phyloP scores from a whole-genome alignment of 1,139 yeast genomes.

The Yamadazyma dendronema region DNA sequence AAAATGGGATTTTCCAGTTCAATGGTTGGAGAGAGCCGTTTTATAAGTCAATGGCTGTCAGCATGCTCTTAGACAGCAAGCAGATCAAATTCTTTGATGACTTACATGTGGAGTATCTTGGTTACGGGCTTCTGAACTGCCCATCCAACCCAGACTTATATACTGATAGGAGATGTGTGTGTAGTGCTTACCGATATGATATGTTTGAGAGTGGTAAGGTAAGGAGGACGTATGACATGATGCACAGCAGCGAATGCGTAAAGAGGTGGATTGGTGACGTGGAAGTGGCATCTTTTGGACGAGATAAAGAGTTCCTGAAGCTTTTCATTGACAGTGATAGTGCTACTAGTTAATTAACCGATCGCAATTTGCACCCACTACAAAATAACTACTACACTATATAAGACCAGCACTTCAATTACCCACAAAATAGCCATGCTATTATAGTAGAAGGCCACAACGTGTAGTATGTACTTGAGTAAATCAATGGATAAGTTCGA shows the following conservation, averaged over 20 bases:
- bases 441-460: no score
- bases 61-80: constrained; percentile 13
- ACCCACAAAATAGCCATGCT: no score
- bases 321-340: neutral
- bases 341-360: neutral
- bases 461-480: no score
- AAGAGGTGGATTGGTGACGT: constrained; percentile 1
- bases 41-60: constrained; percentile 17
- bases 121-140: constrained; percentile 16
- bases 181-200: constrained; percentile 12
- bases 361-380: no score
- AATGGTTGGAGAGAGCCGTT: constrained; percentile 21
- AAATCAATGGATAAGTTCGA: no score
- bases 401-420: no score
- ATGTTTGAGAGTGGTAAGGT: constrained; percentile 1
- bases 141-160: constrained; percentile 16
- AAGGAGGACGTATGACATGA: constrained; percentile 3
- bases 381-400: no score
- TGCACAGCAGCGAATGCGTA: constrained; percentile 6
- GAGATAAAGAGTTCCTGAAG: neutral
- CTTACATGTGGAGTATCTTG: constrained; percentile 13
- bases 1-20: constrained; percentile 14
- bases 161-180: constrained; percentile 11
- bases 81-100: constrained; percentile 18
- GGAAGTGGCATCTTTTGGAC: neutral